A percentile compares a stretch with the other conserved stretches of the same genome.
Conservation (phyloP, 768 basidiomycete species). For the Boletus speciosus region DNA sequence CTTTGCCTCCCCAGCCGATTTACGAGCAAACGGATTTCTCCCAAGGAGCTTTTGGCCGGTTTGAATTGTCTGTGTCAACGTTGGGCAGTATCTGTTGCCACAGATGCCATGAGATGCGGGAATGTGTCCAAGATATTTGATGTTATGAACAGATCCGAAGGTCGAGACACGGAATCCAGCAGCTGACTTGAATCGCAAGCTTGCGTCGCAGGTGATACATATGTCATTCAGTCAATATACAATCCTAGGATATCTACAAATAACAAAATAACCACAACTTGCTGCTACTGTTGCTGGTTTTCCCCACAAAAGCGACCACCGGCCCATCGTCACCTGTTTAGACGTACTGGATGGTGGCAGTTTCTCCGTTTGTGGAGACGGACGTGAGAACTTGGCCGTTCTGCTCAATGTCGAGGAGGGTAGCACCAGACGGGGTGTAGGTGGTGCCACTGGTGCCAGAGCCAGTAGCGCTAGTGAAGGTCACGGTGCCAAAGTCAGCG, state of each 20-base stretch:
- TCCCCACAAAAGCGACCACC: background rate
- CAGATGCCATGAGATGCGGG: conserved; percentile 68
- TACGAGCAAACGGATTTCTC: conserved; percentile 73
- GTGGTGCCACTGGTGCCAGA: background rate
- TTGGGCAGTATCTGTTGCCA: no score
- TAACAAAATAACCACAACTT: background rate
- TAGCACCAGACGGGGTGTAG: conserved; percentile 10
- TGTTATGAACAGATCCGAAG: no score
- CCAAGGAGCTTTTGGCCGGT: conserved; percentile 28
- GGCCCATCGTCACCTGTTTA: background rate
- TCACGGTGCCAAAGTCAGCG: conserved; percentile 20
- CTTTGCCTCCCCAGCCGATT: conserved; percentile 42
- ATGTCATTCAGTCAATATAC: background rate
- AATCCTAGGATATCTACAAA: background rate
- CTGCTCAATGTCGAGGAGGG: conserved; percentile 13
- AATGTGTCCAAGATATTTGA: background rate
- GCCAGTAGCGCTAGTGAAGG: conserved; percentile 12
- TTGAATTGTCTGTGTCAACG: no score
- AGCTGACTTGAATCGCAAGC: background rate
- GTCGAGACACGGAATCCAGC: background rate
- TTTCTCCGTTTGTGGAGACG: background rate
- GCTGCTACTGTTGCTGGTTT: no score
- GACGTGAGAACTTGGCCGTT: conserved; percentile 7
- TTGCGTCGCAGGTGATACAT: background rate
- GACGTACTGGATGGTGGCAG: conserved; percentile 6